Evolutionary conservation across 208 protist species (phyloP).

Genomic region (Trichomonas vaginalis): DNA sequence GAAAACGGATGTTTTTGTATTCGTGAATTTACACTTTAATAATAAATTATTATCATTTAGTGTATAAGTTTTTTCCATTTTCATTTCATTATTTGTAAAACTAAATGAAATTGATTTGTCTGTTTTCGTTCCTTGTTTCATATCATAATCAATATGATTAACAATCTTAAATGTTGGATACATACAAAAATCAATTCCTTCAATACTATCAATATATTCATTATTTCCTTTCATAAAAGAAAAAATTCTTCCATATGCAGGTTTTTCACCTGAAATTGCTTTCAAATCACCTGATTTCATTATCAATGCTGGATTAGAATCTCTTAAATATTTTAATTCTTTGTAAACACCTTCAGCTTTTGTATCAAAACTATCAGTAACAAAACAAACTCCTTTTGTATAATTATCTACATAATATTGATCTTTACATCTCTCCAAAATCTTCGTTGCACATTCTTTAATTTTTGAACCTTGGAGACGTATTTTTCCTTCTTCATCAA

Average conservation of each 20-base stretch:
- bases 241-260: background rate
- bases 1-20: background rate
- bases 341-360: too few relatives aligned
- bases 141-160: background rate
- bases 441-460: background rate
- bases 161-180: background rate
- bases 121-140: background rate
- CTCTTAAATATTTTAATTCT: too few relatives aligned
- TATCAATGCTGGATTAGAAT: too few relatives aligned
- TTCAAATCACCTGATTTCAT: too few relatives aligned
- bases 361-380: too few relatives aligned
- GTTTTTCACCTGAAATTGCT: too few relatives aligned
- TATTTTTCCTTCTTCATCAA: background rate
- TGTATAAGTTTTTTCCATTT: background rate
- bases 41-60: background rate
- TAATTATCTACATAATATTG: too few relatives aligned
- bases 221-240: background rate
- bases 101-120: background rate
- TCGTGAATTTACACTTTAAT: background rate
- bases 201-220: background rate
- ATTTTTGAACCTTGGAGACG: background rate
- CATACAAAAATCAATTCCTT: background rate
- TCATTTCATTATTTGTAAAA: background rate
- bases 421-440: too few relatives aligned
- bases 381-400: too few relatives aligned